These are phyloP conservation scores for Areca catechu DNA, from an alignment of 176 grass and related monocot species.

Conservation along the genomic window DNA sequence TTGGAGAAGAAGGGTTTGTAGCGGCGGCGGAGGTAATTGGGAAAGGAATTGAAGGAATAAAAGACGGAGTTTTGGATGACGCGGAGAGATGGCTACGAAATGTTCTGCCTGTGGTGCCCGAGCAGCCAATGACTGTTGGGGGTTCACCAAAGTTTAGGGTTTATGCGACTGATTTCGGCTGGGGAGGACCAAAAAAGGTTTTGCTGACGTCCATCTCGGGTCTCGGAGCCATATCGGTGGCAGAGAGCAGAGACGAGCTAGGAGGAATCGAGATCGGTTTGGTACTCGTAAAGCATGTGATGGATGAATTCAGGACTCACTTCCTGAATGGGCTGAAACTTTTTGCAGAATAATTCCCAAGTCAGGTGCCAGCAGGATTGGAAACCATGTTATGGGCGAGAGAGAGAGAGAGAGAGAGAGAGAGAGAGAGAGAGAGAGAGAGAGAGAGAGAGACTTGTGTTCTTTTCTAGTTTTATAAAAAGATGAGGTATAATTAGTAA, in stretches of 20 bases:
- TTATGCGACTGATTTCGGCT: constrained; percentile 30
- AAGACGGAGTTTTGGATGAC: neutral
- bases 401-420: no score
- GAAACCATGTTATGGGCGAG: no score
- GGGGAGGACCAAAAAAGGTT: constrained; percentile 21
- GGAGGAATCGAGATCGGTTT: constrained; percentile 26
- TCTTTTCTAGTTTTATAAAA: no score
- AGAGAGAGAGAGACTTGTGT: no score
- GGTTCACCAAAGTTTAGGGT: constrained; percentile 19
- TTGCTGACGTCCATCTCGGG: constrained; percentile 3
- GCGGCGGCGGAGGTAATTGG: constrained; percentile 2
- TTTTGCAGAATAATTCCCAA: no score
- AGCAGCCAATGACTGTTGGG: neutral
- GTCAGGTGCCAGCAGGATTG: no score
- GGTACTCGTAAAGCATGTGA: constrained; percentile 3
- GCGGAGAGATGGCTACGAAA: neutral
- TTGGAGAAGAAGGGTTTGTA: constrained; percentile 5
- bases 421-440: no score
- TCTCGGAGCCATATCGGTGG: constrained; percentile 7
- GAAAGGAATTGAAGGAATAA: constrained; percentile 4
- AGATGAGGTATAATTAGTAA: no score
- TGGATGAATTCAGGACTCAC: constrained; percentile 1
- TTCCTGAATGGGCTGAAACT: neutral
- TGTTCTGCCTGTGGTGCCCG: no score
- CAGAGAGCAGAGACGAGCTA: constrained; percentile 19